Conservation (phyloP, 2,329 filamentous ascomycete species). For the Penicillium glabrum region DNA sequence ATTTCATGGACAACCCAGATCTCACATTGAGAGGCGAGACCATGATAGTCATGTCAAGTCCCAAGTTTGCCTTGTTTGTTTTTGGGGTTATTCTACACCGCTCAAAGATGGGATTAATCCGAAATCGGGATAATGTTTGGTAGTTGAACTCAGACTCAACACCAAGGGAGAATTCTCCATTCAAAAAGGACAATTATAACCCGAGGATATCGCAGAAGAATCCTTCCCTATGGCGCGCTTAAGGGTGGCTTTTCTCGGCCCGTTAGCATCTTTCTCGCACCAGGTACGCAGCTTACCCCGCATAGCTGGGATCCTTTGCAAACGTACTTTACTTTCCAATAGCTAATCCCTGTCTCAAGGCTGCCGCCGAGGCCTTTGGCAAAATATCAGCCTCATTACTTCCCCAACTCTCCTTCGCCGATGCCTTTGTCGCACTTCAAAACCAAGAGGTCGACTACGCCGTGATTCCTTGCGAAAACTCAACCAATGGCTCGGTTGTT, state of each 20-base stretch:
- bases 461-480: slow-evolving; percentile 94
- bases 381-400: slow-evolving; percentile 28
- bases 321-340: background rate
- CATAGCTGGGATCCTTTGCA: background rate
- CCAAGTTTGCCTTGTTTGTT: slow-evolving; percentile 28
- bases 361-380: slow-evolving; percentile 54
- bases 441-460: slow-evolving; percentile 64
- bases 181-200: background rate
- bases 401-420: slow-evolving; percentile 46
- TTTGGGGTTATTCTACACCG: slow-evolving; percentile 14
- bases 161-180: background rate
- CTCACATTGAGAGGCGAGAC: slow-evolving; percentile 1
- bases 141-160: background rate
- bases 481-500: slow-evolving; percentile 87
- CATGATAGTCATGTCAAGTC: background rate
- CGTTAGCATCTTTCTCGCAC: slow-evolving; percentile 67
- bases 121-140: background rate
- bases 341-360: slow-evolving; percentile 39
- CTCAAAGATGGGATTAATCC: slow-evolving; percentile 7
- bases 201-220: background rate
- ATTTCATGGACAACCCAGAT: slow-evolving; percentile 1
- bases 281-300: slow-evolving; percentile 51
- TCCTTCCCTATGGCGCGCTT: slow-evolving; percentile 11
- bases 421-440: slow-evolving; percentile 80
- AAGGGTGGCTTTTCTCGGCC: slow-evolving; percentile 60